Evolutionary conservation across 2,329 filamentous ascomycete species (phyloP), one percentile per base, ranked within the genome.

Genomic region (Acephala macrosclerotiorum): DNA sequence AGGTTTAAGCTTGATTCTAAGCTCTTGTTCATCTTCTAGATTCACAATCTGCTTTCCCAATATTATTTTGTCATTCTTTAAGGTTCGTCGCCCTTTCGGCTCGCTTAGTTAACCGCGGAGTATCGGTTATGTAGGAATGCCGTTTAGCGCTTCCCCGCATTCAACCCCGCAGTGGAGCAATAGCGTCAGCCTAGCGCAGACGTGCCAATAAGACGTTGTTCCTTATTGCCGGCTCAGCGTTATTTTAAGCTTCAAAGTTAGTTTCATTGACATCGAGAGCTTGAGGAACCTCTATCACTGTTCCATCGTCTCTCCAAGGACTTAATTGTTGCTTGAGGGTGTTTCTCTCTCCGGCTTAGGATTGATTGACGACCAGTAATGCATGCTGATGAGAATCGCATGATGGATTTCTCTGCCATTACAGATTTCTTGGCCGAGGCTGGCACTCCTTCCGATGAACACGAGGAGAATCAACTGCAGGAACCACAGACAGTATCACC

Each of bases 341-440:
- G 38, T 14, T 6, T 33, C 4, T 9, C 4, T 33, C 4, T 9
- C 29, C 9, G 29, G n/a, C n/a, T n/a, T n/a, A 5, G 29, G 9
- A 33, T 9, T 33, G 9, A 5, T 4, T 9, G 4, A 42, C 5
- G 38, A 42, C 12, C 12, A 42, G 38, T 14, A 5, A 42, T 42
- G 38, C 4, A n/a, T 42, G 38, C 12, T 42, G 38, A 42, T 16
- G 38, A 12, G 14, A n/a, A 42, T 42, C 5, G 18, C 18, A 51
- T 25, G 20, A 51, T 51, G 47, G 47, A 51, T 8, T n/a, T 51
- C 9, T 22, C 47, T 4, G 38, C 38, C 38, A n/a, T 42, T 12
- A 55, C 25, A 29, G 58, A 61, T 29, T 65, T 65, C 22, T 40
- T 60, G 45, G 42, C 55, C 16, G 63, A 65, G 16, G 57, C 25